A percentile compares a stretch with the other conserved stretches of the same genome.
Evolutionary conservation across 176 grass and related monocot species (phyloP).

Genomic region (Urochloa ruziziensis): DNA sequence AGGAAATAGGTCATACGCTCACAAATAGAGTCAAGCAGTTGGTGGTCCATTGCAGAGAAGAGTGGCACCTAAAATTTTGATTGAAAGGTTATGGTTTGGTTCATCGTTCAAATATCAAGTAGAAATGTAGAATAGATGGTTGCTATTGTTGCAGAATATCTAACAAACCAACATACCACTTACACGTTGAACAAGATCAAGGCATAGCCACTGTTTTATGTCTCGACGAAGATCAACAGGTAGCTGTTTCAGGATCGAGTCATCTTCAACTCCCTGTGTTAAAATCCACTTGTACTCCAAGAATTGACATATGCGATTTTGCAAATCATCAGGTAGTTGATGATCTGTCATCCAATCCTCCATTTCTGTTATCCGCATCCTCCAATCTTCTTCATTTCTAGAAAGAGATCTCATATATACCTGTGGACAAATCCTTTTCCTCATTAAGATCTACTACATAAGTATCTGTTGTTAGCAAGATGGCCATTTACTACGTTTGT

Average conservation of each 20-base stretch:
- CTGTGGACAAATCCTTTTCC: conserved; percentile 10
- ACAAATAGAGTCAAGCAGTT: conserved; percentile 44
- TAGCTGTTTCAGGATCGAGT: conserved; percentile 36
- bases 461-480: not conserved
- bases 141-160: not conserved
- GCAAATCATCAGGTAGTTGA: conserved; percentile 40
- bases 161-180: conserved; percentile 8
- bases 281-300: conserved; percentile 51
- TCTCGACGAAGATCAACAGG: conserved; percentile 41
- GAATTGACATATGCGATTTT: conserved; percentile 14
- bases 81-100: not conserved
- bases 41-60: conserved; percentile 49
- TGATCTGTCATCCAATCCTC: conserved; percentile 59
- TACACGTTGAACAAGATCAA: conserved; percentile 50
- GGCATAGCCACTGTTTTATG: conserved; percentile 49
- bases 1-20: conserved; percentile 41
- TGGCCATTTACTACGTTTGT: not conserved
- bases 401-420: conserved; percentile 47
- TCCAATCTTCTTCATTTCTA: conserved; percentile 46
- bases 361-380: conserved; percentile 44
- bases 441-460: not conserved
- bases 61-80: conserved; percentile 41
- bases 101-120: not conserved
- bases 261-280: conserved; percentile 48
- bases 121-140: not conserved